Percentiles rank a stretch among this genome's conserved stretches.
These are phyloP conservation scores for Crithidia brevicula DNA, from an alignment of 208 protist genomes.

Conservation along the genomic window DNA sequence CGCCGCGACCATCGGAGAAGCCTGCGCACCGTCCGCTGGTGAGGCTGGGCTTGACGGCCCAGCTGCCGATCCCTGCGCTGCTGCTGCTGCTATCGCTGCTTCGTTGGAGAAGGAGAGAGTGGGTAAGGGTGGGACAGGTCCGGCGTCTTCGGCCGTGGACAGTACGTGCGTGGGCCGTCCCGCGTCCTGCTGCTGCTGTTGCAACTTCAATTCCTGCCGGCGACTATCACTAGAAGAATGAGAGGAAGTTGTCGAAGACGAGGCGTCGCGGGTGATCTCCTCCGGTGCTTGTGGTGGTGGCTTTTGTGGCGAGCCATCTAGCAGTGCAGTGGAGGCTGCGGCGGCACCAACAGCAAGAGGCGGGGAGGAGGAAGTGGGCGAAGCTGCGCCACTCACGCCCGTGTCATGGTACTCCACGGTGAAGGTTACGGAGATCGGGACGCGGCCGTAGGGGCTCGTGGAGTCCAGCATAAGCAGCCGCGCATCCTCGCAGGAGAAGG, in stretches of 20 bases:
- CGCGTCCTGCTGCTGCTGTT: neutral
- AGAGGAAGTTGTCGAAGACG: constrained; percentile 8
- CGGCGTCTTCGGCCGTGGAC: constrained; percentile 2
- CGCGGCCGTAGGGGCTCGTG: constrained; percentile 74
- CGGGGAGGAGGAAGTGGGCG: neutral
- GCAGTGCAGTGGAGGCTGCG: neutral
- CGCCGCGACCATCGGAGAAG: too few relatives aligned
- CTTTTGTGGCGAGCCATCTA: neutral
- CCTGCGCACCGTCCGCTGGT: too few relatives aligned
- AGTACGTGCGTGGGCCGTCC: neutral
- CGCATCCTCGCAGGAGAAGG: constrained; percentile 87
- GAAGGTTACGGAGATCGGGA: constrained; percentile 77
- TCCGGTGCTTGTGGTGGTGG: constrained; percentile 25
- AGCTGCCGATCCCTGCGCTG: too few relatives aligned
- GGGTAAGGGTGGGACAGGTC: neutral
- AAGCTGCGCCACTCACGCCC: too few relatives aligned
- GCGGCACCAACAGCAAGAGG: constrained; percentile 3
- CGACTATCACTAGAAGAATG: neutral
- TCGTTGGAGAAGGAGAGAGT: neutral
- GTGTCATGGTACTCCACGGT: constrained; percentile 82
- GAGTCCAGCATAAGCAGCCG: constrained; percentile 85
- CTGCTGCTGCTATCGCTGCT: neutral
- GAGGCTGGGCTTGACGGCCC: too few relatives aligned
- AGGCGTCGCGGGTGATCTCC: constrained; percentile 23
- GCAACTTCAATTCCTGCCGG: too few relatives aligned